Base-by-base conservation (phyloP, 1,284 basidiomycete genomes). In the Moesziomyces sp. region DNA sequence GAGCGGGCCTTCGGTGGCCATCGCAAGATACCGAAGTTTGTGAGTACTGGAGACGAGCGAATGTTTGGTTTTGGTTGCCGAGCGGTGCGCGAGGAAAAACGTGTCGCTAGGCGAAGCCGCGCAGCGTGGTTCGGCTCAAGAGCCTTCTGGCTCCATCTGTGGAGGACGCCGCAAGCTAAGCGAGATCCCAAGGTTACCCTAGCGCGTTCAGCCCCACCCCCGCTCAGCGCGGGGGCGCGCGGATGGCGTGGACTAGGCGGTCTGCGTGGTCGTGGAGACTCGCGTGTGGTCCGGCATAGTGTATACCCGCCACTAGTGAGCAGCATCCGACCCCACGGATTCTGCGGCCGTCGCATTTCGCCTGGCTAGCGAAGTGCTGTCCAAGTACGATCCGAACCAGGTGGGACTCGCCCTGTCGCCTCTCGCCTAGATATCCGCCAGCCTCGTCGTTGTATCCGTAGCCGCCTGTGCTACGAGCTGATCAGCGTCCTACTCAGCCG, bases 41-140 rank as follows among this genome's bases (percentile, higher is more conserved):
- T 6, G 16, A 16, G 38, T 33, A 28, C 26, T 28, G 26, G 6
- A 26, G 26, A 28, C 16, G n/a, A 28, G 2, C 38, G 46, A 42
- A 48, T 56, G 46, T 48, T 56, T 56, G 54, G 54, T 56, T 38
- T 56, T 42, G 46, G 38, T 56, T 56, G 54, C 54, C 54, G 54
- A 56, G 42, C 26, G 16, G 14, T 14, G 38, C 38, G 38, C 13
- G 38, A 40, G 38, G 38, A 40, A 40, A 40, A 40, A 40, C 38
- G 38, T 40, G 38, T 18, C 16, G 11, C 16, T 40, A 18, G 38
- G 38, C 38, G 38, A 40, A 40, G 38, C 16, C 16, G 16, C 38
- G 38, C 38, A 6, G 38, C 38, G 38, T 40, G 52, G 42, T 44
- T 45, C 52, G 42, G 24, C 43, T 28, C 30, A 8, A 40, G 16